phyloP scores from a whole-genome alignment of 768 basidiomycete genomes.

The Lentinula sp. region DNA sequence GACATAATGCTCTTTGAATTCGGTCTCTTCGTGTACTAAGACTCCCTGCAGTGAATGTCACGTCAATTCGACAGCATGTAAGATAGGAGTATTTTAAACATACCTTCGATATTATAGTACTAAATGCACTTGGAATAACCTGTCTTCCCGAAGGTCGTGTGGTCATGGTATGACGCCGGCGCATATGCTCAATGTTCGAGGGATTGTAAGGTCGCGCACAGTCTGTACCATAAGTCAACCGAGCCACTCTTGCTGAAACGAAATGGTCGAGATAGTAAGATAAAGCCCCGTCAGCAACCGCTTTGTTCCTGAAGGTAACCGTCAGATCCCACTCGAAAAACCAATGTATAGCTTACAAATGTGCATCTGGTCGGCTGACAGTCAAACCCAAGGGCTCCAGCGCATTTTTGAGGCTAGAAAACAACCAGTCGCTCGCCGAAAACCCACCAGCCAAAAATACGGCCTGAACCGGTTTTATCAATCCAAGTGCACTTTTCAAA shows the following conservation, averaged over 20 bases:
- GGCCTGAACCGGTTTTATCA: constrained; percentile 14
- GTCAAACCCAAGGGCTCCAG: constrained; percentile 27
- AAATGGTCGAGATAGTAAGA: constrained; percentile 31
- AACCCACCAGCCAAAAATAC: constrained; percentile 51
- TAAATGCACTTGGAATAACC: neutral
- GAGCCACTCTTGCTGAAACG: constrained; percentile 30
- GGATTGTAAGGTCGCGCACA: constrained; percentile 16
- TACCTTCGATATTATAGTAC: neutral
- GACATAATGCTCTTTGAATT: neutral
- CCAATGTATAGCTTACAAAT: constrained; percentile 30
- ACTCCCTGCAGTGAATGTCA: neutral
- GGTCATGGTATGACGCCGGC: constrained; percentile 9
- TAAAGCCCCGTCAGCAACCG: constrained; percentile 35
- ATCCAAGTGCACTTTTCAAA: neutral
- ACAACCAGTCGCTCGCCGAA: constrained; percentile 45
- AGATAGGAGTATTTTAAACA: neutral
- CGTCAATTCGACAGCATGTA: neutral
- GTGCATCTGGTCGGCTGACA: constrained; percentile 37
- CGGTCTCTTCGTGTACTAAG: neutral
- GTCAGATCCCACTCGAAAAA: neutral
- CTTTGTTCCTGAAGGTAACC: constrained; percentile 26
- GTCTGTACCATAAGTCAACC: constrained; percentile 29
- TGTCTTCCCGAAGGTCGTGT: neutral
- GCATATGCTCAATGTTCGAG: constrained; percentile 20
- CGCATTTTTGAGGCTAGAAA: constrained; percentile 29